Conservation (phyloP, 2,329 filamentous ascomycete species). For the Fusarium sp. region DNA sequence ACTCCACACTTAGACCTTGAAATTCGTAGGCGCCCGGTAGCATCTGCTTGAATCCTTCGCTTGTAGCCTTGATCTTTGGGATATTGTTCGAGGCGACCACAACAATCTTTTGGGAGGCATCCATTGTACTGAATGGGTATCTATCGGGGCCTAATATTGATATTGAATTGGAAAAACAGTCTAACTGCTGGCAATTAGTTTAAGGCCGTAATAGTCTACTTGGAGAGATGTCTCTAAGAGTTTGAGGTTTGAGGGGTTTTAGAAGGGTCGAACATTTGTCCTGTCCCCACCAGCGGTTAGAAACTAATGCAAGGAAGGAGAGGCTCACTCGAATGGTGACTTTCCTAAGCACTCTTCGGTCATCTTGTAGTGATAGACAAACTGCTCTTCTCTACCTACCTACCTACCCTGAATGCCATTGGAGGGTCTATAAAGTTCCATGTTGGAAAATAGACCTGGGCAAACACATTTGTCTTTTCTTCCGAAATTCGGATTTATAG, state of each 20-base stretch:
- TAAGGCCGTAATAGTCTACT: not conserved
- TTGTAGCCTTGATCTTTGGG: conserved; percentile 54
- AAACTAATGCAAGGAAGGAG: not conserved
- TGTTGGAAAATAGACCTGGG: no score
- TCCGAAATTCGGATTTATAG: not conserved
- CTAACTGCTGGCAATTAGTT: not conserved
- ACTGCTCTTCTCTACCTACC: no score
- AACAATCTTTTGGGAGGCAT: conserved; percentile 14
- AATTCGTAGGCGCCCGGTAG: conserved; percentile 49
- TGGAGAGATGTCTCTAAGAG: not conserved
- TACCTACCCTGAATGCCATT: no score
- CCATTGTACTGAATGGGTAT: not conserved
- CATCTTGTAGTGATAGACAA: no score
- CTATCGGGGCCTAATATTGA: not conserved
- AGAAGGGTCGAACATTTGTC: not conserved
- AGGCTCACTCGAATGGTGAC: not conserved
- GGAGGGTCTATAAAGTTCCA: no score
- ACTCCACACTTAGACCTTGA: conserved; percentile 50
- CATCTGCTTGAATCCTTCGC: conserved; percentile 52
- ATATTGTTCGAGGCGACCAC: conserved; percentile 56
- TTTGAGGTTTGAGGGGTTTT: conserved; percentile 2
- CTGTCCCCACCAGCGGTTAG: not conserved
- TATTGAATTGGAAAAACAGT: not conserved
- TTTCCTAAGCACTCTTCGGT: no score
- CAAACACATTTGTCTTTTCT: no score